These are phyloP conservation scores for Insectozyma bohioensis DNA, from an alignment of 1,139 yeast genomes.

Conservation along the genomic window DNA sequence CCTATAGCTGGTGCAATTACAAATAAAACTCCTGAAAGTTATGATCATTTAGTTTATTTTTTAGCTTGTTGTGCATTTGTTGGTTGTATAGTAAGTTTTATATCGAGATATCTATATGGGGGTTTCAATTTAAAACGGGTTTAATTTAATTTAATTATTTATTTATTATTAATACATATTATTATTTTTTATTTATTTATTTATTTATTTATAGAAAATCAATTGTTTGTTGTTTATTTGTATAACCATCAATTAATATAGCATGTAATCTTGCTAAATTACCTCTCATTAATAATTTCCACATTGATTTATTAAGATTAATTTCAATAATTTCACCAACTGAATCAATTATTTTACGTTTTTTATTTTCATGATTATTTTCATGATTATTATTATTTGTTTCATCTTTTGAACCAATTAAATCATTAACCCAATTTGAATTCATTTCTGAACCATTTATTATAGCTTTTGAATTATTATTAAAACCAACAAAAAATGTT, in stretches of 20 bases:
- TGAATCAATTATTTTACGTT: constrained; percentile 9
- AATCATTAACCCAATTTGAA: constrained; percentile 33
- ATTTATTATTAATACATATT: background rate
- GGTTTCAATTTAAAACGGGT: constrained; percentile 20
- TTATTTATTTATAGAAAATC: constrained; percentile 5
- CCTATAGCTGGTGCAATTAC: constrained; percentile 40
- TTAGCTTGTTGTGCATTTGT: constrained; percentile 24
- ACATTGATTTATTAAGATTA: constrained; percentile 30
- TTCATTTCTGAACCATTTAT: constrained; percentile 41
- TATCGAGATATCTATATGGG: constrained; percentile 26
- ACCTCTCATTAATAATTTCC: constrained; percentile 32
- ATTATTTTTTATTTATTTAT: background rate
- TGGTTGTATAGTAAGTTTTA: constrained; percentile 26
- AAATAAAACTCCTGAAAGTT: constrained; percentile 19
- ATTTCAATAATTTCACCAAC: constrained; percentile 40
- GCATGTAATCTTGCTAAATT: constrained; percentile 27
- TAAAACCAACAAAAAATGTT: constrained; percentile 26
- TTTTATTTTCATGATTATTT: constrained; percentile 11
- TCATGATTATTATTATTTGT: constrained; percentile 8
- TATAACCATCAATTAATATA: constrained; percentile 31
- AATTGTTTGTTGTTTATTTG: constrained; percentile 12
- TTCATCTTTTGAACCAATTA: constrained; percentile 18
- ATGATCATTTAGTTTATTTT: constrained; percentile 30
- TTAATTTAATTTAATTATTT: constrained; percentile 4
- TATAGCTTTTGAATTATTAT: constrained; percentile 24